Percentiles rank a stretch among this genome's conserved stretches.
Evolutionary conservation across 805 yeast genomes (phyloP).

Genomic region (Spathaspora hagerdaliae): DNA sequence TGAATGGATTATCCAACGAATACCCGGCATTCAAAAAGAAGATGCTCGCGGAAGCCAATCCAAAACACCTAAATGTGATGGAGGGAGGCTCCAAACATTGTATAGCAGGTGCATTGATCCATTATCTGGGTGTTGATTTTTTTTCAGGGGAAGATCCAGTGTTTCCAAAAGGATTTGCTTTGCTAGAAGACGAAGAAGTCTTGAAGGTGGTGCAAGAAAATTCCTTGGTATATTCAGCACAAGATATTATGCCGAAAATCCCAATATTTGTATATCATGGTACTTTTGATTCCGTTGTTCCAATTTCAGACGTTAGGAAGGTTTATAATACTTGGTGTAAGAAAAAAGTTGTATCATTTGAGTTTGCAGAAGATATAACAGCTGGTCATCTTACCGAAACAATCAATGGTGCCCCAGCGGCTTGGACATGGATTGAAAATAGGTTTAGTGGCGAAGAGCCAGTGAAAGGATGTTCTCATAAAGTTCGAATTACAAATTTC

Average conservation of each 20-base stretch:
- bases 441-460: slow-evolving; percentile 36
- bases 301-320: slow-evolving; percentile 15
- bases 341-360: slow-evolving; percentile 22
- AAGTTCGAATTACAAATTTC: slow-evolving; percentile 49
- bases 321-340: slow-evolving; percentile 25
- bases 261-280: slow-evolving; percentile 21
- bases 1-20: slow-evolving; percentile 27
- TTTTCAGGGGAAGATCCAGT: slow-evolving; percentile 11
- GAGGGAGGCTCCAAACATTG: slow-evolving; percentile 2
- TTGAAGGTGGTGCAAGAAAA: slow-evolving; percentile 14
- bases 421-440: slow-evolving; percentile 15
- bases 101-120: slow-evolving; percentile 3
- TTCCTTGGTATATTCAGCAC: slow-evolving; percentile 15
- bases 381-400: slow-evolving; percentile 25
- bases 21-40: slow-evolving; percentile 17
- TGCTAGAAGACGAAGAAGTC: slow-evolving; percentile 11
- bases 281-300: slow-evolving; percentile 15
- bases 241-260: slow-evolving; percentile 13
- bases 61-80: not conserved
- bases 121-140: slow-evolving; percentile 5
- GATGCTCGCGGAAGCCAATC: not conserved
- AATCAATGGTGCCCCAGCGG: slow-evolving; percentile 19
- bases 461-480: slow-evolving; percentile 45
- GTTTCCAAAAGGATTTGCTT: slow-evolving; percentile 13
- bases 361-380: slow-evolving; percentile 21